Evolutionary conservation across 306 rosid genomes (phyloP).

Genomic region (Begonia masoniana): DNA sequence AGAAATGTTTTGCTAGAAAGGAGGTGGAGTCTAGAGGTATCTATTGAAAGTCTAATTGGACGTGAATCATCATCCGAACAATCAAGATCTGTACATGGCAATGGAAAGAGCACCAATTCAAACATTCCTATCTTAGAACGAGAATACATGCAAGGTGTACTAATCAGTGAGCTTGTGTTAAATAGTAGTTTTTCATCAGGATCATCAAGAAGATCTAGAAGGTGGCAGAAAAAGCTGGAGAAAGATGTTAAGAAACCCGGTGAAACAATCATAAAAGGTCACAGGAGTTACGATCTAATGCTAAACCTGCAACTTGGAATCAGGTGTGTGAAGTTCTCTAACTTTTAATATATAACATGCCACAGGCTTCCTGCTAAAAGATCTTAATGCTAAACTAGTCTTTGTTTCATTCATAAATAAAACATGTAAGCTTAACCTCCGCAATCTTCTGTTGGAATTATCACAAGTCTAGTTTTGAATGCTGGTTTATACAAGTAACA

Average conservation of each 20-base stretch:
- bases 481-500: too few relatives aligned
- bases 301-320: slow-evolving; percentile 98
- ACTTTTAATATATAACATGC: slow-evolving; percentile 1
- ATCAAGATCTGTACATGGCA: slow-evolving; percentile 32
- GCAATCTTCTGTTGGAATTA: too few relatives aligned
- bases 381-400: slow-evolving; percentile 3
- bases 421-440: too few relatives aligned
- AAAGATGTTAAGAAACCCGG: slow-evolving; percentile 84
- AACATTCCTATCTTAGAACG: slow-evolving; percentile 73
- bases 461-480: too few relatives aligned
- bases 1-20: slow-evolving; percentile 82
- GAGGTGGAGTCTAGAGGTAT: slow-evolving; percentile 98
- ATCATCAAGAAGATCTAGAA: slow-evolving; percentile 47
- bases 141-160: slow-evolving; percentile 96
- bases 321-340: slow-evolving; percentile 39
- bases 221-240: slow-evolving; percentile 57
- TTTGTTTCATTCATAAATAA: background rate
- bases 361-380: slow-evolving; percentile 2
- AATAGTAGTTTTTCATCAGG: slow-evolving; percentile 46
- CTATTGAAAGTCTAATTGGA: slow-evolving; percentile 79
- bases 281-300: slow-evolving; percentile 93
- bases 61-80: slow-evolving; percentile 37
- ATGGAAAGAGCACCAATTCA: slow-evolving; percentile 30
- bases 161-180: slow-evolving; percentile 78
- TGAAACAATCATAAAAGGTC: slow-evolving; percentile 92